Evolutionary conservation across 2,329 filamentous ascomycete genomes (phyloP).

Genomic region (Cercospora canescens): DNA sequence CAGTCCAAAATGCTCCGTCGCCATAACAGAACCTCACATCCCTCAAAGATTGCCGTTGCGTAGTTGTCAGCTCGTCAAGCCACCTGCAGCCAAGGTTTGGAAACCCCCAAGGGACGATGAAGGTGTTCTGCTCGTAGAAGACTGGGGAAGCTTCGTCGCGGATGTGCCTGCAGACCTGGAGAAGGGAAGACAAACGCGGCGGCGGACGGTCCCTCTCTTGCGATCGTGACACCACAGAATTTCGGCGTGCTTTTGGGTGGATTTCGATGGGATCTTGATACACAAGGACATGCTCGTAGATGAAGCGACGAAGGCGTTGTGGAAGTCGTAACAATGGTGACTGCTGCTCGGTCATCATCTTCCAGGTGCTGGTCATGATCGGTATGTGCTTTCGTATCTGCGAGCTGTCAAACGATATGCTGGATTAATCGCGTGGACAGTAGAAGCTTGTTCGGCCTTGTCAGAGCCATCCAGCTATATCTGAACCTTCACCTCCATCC

Average conservation of each 20-base stretch:
- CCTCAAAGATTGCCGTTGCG: conserved; percentile 13
- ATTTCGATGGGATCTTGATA: conserved; percentile 16
- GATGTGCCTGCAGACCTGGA: conserved; percentile 17
- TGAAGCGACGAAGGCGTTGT: conserved; percentile 12
- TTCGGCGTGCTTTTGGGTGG: conserved; percentile 14
- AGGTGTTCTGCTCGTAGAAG: conserved; percentile 17
- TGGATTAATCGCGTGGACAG: background rate
- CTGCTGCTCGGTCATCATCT: background rate
- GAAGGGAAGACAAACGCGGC: conserved; percentile 13
- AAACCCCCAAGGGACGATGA: conserved; percentile 20
- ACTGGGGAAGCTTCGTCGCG: conserved; percentile 18
- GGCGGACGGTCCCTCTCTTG: background rate
- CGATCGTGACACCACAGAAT: conserved; percentile 7
- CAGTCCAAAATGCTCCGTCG: conserved; percentile 23
- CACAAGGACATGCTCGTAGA: conserved; percentile 18
- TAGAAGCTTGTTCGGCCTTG: background rate
- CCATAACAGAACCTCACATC: conserved; percentile 24
- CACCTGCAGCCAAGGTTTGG: conserved; percentile 19
- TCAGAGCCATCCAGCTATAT: background rate
- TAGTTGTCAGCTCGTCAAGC: conserved; percentile 16
- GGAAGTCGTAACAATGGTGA: conserved; percentile 11
- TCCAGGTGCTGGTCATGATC: background rate
- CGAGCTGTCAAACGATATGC: background rate
- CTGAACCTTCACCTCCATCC: background rate
- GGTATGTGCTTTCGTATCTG: background rate